phyloP scores from a whole-genome alignment of 805 yeast genomes.

The Candida silvatica region DNA sequence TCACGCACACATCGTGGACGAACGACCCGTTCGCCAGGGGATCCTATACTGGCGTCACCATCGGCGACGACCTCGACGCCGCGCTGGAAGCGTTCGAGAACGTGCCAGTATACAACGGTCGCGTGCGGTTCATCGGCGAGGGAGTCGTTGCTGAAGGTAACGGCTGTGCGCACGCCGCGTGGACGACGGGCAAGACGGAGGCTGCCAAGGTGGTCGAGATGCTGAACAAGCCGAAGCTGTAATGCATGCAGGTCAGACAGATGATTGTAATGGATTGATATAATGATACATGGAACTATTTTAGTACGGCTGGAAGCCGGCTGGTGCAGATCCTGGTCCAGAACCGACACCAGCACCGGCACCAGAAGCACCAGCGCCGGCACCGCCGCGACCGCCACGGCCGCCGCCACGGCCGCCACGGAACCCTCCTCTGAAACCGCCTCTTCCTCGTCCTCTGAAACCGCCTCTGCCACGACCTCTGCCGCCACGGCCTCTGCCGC shows the following conservation, averaged over 20 bases:
- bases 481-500: constrained; percentile 35
- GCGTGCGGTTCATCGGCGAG: constrained; percentile 50
- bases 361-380: too few species aligned
- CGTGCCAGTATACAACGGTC: too few species aligned
- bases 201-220: constrained; percentile 23
- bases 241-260: neutral
- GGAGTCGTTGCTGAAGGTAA: constrained; percentile 42
- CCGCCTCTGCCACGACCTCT: constrained; percentile 20
- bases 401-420: constrained; percentile 21
- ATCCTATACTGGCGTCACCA: constrained; percentile 27
- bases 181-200: constrained; percentile 40
- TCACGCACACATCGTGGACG: constrained; percentile 37
- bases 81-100: constrained; percentile 30
- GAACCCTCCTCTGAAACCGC: constrained; percentile 17
- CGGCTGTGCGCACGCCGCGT: constrained; percentile 56
- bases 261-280: too few species aligned
- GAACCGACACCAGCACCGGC: too few species aligned
- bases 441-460: constrained; percentile 12
- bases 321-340: too few species aligned
- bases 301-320: constrained; percentile 26
- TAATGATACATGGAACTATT: neutral
- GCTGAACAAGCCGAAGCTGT: constrained; percentile 18
- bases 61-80: constrained; percentile 19
- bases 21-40: constrained; percentile 44
- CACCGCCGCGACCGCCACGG: constrained; percentile 24